These are phyloP conservation scores for Spinellus fusiger DNA, from an alignment of 192 early-diverging fungal genomes.

Conservation along the genomic window DNA sequence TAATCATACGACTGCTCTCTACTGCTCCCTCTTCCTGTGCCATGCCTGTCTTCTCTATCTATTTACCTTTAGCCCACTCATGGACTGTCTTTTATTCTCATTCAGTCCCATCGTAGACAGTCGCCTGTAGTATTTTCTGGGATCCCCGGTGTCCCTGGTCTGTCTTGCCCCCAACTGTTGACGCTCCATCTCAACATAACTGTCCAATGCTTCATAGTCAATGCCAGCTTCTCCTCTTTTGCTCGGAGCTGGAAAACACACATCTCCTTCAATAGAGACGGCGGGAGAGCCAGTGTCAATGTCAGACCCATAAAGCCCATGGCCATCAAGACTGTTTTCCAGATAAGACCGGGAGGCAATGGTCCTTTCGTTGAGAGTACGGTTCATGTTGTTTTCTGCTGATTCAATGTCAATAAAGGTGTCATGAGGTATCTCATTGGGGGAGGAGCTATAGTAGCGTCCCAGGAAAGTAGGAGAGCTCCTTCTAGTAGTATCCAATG, in stretches of 20 bases:
- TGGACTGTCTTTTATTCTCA: slow-evolving; percentile 15
- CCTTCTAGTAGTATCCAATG: too few species aligned
- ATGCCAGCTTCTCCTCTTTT: slow-evolving; percentile 6
- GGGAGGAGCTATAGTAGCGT: too few species aligned
- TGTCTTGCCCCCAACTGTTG: not conserved
- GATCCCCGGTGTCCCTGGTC: not conserved
- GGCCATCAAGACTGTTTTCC: not conserved
- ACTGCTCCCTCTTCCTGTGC: too few species aligned
- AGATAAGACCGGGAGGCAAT: not conserved
- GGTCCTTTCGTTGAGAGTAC: not conserved
- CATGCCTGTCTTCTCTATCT: not conserved
- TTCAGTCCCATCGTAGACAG: slow-evolving; percentile 12
- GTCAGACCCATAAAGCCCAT: slow-evolving; percentile 10
- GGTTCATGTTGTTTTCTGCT: too few species aligned
- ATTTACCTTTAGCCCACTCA: slow-evolving; percentile 20
- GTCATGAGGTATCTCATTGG: too few species aligned
- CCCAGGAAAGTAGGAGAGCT: too few species aligned
- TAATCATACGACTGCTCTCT: too few species aligned
- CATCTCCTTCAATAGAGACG: slow-evolving; percentile 17
- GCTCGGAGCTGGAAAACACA: slow-evolving; percentile 19
- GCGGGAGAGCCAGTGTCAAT: slow-evolving; percentile 3
- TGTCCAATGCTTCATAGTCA: slow-evolving; percentile 20
- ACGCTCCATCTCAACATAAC: slow-evolving; percentile 11
- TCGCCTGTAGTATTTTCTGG: slow-evolving; percentile 2
- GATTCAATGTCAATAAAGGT: too few species aligned